These are phyloP conservation scores for Aspergillus wentii DNA, from an alignment of 495 filamentous ascomycete species.

Conservation along the genomic window DNA sequence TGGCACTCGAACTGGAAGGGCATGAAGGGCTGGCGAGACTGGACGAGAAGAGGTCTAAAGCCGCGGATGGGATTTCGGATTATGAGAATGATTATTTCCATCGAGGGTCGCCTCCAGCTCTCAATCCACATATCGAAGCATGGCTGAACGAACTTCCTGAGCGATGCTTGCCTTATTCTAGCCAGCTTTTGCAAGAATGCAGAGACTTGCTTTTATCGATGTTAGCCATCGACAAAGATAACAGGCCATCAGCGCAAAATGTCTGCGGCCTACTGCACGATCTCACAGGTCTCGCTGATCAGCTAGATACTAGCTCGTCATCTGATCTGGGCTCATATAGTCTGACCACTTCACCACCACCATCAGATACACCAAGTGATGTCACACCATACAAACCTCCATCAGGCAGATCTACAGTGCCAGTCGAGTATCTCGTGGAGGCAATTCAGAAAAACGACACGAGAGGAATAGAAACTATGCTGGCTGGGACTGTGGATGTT, in stretches of 20 bases:
- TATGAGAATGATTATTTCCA: conserved; percentile 9
- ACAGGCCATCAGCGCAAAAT: not conserved
- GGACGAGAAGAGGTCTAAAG: not conserved
- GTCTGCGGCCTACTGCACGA: not conserved
- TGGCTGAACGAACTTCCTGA: conserved; percentile 3
- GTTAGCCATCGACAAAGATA: conserved; percentile 1
- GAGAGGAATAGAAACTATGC: not conserved
- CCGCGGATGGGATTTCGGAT: not conserved
- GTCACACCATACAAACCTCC: too few species aligned
- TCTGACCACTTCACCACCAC: too few species aligned
- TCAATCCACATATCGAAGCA: conserved; percentile 11
- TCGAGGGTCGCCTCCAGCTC: conserved; percentile 2
- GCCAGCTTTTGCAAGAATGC: not conserved
- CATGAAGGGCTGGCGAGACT: not conserved
- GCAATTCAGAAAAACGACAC: not conserved
- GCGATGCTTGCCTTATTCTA: not conserved
- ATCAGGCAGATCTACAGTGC: not conserved
- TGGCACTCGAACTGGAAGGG: conserved; percentile 8
- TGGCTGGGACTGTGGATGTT: not conserved
- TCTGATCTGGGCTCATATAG: too few species aligned
- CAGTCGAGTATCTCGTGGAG: not conserved
- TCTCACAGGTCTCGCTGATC: too few species aligned
- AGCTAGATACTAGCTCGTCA: too few species aligned
- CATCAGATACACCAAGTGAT: too few species aligned
- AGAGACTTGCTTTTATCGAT: not conserved